A percentile compares a stretch with the other conserved stretches of the same genome.
These are phyloP conservation scores for Pyrenophora seminiperda DNA, from an alignment of 2,329 filamentous ascomycete species.

Conservation along the genomic window DNA sequence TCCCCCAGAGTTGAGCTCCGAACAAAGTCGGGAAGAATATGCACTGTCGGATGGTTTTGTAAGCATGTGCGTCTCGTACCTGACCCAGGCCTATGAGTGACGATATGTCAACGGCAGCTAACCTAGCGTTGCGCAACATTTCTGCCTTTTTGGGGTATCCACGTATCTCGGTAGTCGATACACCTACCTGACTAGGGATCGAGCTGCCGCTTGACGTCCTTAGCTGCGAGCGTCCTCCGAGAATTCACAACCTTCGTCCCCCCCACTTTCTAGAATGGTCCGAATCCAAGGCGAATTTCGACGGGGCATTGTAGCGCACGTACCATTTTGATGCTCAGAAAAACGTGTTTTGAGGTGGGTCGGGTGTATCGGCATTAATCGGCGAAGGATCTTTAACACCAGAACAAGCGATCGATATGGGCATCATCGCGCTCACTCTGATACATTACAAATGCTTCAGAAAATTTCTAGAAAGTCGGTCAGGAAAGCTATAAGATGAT, in stretches of 20 bases:
- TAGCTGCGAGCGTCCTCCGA: conserved; percentile 12
- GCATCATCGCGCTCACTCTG: conserved; percentile 12
- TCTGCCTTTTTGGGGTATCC: conserved; percentile 3
- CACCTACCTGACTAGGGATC: background rate
- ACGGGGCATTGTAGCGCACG: conserved; percentile 8
- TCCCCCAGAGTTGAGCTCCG: too few relatives aligned
- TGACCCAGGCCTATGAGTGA: conserved; percentile 1
- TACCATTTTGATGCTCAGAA: conserved; percentile 12
- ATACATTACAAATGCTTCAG: conserved; percentile 30
- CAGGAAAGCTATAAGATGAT: conserved; percentile 1
- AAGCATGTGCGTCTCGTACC: too few relatives aligned
- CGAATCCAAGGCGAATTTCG: conserved; percentile 2
- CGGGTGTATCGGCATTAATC: conserved; percentile 25
- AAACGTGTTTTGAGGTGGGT: conserved; percentile 22
- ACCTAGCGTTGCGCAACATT: background rate
- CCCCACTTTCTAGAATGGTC: conserved; percentile 5
- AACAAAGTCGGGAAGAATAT: too few relatives aligned
- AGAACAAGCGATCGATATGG: conserved; percentile 11
- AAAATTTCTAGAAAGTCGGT: conserved; percentile 6
- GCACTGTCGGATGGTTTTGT: too few relatives aligned
- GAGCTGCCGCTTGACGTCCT: conserved; percentile 10
- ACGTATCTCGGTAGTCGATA: conserved; percentile 5
- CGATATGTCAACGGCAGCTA: conserved; percentile 13
- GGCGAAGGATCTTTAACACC: conserved; percentile 33
- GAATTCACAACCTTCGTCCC: conserved; percentile 12